Evolutionary conservation across 768 basidiomycete genomes (phyloP).

Genomic region (Trametes villosa): DNA sequence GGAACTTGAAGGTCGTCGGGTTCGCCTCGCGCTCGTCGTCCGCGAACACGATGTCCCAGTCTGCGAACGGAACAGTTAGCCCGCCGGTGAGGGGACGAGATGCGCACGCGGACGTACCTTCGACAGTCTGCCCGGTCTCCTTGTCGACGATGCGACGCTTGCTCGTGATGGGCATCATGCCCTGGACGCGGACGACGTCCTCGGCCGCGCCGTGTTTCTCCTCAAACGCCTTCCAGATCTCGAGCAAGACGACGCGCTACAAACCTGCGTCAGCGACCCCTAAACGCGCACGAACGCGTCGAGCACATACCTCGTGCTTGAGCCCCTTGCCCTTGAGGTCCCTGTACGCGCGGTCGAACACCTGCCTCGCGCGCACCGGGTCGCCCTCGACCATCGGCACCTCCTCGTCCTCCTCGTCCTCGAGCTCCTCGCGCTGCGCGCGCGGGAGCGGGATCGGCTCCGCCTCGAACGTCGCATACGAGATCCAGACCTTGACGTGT

Average conservation of each 20-base stretch:
- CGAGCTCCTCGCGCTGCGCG: slow-evolving; percentile 70
- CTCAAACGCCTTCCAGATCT: slow-evolving; percentile 97
- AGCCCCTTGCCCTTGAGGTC: slow-evolving; percentile 80
- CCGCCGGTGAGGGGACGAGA: neutral
- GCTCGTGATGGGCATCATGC: slow-evolving; percentile 91
- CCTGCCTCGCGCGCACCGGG: slow-evolving; percentile 64
- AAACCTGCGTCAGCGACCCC: neutral
- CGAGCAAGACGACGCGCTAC: slow-evolving; percentile 88
- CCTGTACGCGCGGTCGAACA: slow-evolving; percentile 88
- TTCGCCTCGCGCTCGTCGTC: slow-evolving; percentile 96
- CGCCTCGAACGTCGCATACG: slow-evolving; percentile 91
- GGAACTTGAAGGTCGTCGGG: slow-evolving; percentile 92
- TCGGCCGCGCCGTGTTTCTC: slow-evolving; percentile 73
- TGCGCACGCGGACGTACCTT: slow-evolving; percentile 57
- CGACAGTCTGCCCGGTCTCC: slow-evolving; percentile 75
- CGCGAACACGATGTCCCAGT: slow-evolving; percentile 94
- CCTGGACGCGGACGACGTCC: slow-evolving; percentile 81
- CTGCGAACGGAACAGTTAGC: slow-evolving; percentile 41
- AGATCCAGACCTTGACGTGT: slow-evolving; percentile 97
- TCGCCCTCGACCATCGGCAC: slow-evolving; percentile 74
- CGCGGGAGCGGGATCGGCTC: slow-evolving; percentile 70
- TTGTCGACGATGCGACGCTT: slow-evolving; percentile 83
- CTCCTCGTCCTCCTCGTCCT: slow-evolving; percentile 56
- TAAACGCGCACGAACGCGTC: neutral
- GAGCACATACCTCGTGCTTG: slow-evolving; percentile 79